Evolutionary conservation across 768 basidiomycete genomes (phyloP).

Genomic region (Pholiota microspora): DNA sequence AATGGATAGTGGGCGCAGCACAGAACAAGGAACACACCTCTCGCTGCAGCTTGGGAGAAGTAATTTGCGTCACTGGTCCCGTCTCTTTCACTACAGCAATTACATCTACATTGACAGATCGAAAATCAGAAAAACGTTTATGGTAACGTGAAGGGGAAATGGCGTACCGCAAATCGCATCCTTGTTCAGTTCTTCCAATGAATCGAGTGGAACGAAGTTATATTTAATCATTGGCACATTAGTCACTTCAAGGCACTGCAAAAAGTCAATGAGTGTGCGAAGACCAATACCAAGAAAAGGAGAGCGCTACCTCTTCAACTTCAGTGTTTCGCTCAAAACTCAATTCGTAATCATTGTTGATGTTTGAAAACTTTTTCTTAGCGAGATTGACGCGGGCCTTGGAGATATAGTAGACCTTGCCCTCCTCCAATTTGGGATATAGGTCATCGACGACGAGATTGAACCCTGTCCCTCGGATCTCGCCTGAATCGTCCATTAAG

Average conservation of each 20-base stretch:
- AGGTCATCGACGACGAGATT: conserved; percentile 81
- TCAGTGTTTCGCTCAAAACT: conserved; percentile 81
- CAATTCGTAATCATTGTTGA: conserved; percentile 92
- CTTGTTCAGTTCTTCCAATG: conserved; percentile 63
- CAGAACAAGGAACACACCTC: conserved; percentile 37
- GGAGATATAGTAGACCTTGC: conserved; percentile 89
- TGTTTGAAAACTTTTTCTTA: conserved; percentile 93
- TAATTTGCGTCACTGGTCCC: conserved; percentile 65
- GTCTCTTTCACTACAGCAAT: conserved; percentile 84
- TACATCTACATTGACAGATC: conserved; percentile 57
- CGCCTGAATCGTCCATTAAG: conserved; percentile 92
- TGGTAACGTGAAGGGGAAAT: not conserved
- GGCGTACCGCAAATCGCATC: conserved; percentile 82
- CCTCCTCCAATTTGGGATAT: conserved; percentile 84
- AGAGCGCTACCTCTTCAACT: conserved; percentile 68
- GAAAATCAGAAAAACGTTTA: conserved; percentile 11
- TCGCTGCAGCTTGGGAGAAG: conserved; percentile 70
- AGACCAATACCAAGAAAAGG: not conserved
- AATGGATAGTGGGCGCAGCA: not conserved
- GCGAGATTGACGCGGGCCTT: conserved; percentile 92
- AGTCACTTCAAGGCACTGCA: conserved; percentile 74
- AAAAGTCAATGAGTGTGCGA: conserved; percentile 1
- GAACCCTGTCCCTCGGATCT: conserved; percentile 90
- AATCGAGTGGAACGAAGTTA: conserved; percentile 67
- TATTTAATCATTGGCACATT: conserved; percentile 83